Percentiles rank a stretch among this genome's conserved stretches.
These are phyloP conservation scores for Apodospora peruviana DNA, from an alignment of 495 filamentous ascomycete species.

Conservation along the genomic window DNA sequence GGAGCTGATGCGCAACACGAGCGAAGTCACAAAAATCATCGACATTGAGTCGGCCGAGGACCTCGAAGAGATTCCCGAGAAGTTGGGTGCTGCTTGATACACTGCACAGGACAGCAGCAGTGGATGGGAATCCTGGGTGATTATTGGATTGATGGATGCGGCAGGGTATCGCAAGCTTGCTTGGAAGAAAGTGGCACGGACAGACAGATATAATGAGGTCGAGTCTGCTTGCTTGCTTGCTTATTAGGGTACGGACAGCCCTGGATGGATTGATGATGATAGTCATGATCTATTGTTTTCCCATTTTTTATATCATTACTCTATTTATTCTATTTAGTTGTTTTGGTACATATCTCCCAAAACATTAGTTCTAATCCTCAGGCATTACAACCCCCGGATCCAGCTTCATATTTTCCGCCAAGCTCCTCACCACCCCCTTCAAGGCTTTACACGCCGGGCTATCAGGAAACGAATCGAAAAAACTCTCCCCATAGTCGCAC, in stretches of 20 bases:
- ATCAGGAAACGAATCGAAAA: constrained; percentile 88
- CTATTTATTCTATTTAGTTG: constrained; percentile 4
- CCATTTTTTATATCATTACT: constrained; percentile 8
- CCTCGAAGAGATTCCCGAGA: constrained; percentile 65
- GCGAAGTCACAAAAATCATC: constrained; percentile 75
- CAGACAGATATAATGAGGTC: no score
- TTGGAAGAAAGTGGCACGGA: no score
- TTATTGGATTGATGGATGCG: no score
- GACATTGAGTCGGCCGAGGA: constrained; percentile 75
- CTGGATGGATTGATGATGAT: no score
- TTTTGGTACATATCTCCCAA: neutral
- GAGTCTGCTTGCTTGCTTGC: no score
- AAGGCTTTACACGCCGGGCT: constrained; percentile 81
- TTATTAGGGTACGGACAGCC: no score
- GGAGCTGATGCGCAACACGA: constrained; percentile 87
- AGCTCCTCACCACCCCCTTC: constrained; percentile 63
- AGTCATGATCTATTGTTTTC: neutral
- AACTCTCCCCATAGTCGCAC: constrained; percentile 95
- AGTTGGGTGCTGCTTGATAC: constrained; percentile 46
- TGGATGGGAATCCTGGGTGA: neutral
- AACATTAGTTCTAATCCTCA: constrained; percentile 11
- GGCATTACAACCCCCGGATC: constrained; percentile 32
- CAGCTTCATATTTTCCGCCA: constrained; percentile 60
- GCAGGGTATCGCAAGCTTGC: no score
- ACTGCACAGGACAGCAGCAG: neutral